Conservation (phyloP, 192 early-diverging fungal genomes). For the Radiomyces spectabilis region DNA sequence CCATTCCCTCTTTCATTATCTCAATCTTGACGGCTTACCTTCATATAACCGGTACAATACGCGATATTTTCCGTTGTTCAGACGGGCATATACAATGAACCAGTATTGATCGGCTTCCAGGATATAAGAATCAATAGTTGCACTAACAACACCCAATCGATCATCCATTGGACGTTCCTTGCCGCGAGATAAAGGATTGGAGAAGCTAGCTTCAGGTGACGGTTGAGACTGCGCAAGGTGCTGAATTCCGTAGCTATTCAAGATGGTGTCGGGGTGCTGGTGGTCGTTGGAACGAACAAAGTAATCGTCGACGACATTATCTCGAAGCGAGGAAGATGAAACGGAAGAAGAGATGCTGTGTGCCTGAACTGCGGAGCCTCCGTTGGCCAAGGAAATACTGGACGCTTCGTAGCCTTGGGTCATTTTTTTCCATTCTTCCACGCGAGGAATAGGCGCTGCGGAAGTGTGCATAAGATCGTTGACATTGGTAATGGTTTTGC, state of each 20-base stretch:
- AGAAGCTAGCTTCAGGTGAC: background rate
- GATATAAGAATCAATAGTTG: slow-evolving; percentile 58
- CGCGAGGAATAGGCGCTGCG: slow-evolving; percentile 49
- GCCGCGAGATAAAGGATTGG: background rate
- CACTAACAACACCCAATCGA: too few species aligned
- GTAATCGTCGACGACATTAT: background rate
- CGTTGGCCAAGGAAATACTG: slow-evolving; percentile 21
- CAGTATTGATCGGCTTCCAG: slow-evolving; percentile 64
- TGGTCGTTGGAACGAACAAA: too few species aligned
- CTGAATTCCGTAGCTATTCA: too few species aligned
- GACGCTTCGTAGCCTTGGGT: slow-evolving; percentile 50
- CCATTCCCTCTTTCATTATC: background rate
- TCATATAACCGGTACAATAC: slow-evolving; percentile 68
- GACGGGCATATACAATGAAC: slow-evolving; percentile 55
- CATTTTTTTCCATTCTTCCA: slow-evolving; percentile 59
- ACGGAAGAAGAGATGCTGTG: background rate
- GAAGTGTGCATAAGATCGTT: slow-evolving; percentile 57
- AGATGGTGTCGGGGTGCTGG: too few species aligned
- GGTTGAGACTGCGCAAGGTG: background rate
- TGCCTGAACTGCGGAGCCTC: background rate
- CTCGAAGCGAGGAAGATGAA: background rate
- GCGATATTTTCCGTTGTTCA: slow-evolving; percentile 46
- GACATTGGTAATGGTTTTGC: slow-evolving; percentile 56
- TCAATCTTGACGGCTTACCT: slow-evolving; percentile 2
- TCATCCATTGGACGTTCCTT: slow-evolving; percentile 24